Conservation (phyloP, 768 basidiomycete species). For the Chalciporus pseudorubinellus region DNA sequence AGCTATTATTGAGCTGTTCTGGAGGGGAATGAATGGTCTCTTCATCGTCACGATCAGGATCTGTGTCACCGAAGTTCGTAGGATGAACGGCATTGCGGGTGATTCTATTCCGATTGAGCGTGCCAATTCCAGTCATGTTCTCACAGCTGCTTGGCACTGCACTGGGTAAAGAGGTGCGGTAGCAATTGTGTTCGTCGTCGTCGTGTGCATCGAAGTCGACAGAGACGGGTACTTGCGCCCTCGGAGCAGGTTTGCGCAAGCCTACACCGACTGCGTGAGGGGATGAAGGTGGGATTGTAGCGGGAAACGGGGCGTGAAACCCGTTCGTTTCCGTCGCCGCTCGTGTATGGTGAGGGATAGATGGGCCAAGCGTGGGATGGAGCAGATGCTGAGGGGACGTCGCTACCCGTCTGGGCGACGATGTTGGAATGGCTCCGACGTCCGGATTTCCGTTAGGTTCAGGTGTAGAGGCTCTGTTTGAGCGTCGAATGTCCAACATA, state of each 20-base stretch:
- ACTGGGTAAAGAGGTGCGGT: slow-evolving; percentile 51
- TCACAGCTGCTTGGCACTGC: slow-evolving; percentile 49
- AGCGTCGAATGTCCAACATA: slow-evolving; percentile 36
- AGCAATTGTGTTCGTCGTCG: slow-evolving; percentile 31
- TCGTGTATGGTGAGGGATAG: slow-evolving; percentile 32
- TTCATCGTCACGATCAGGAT: slow-evolving; percentile 15
- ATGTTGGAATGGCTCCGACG: slow-evolving; percentile 22
- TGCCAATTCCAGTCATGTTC: slow-evolving; percentile 69
- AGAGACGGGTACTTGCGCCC: slow-evolving; percentile 61
- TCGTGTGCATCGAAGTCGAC: slow-evolving; percentile 42
- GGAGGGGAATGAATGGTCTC: slow-evolving; percentile 14
- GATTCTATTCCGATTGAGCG: slow-evolving; percentile 29
- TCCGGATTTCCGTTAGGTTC: slow-evolving; percentile 27
- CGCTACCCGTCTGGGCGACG: slow-evolving; percentile 31
- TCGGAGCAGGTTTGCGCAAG: slow-evolving; percentile 61
- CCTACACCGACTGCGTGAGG: slow-evolving; percentile 33
- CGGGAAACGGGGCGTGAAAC: slow-evolving; percentile 15
- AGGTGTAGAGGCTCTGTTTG: slow-evolving; percentile 32
- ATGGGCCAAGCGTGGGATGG: slow-evolving; percentile 11
- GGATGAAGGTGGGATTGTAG: slow-evolving; percentile 16
- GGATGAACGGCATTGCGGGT: slow-evolving; percentile 19
- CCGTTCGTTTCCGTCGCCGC: slow-evolving; percentile 34
- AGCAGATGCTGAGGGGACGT: slow-evolving; percentile 29
- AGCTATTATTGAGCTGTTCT: slow-evolving; percentile 16
- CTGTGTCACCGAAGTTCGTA: slow-evolving; percentile 9